Conservation (phyloP, 139 green algal species). For the Picochlorum sp. region DNA sequence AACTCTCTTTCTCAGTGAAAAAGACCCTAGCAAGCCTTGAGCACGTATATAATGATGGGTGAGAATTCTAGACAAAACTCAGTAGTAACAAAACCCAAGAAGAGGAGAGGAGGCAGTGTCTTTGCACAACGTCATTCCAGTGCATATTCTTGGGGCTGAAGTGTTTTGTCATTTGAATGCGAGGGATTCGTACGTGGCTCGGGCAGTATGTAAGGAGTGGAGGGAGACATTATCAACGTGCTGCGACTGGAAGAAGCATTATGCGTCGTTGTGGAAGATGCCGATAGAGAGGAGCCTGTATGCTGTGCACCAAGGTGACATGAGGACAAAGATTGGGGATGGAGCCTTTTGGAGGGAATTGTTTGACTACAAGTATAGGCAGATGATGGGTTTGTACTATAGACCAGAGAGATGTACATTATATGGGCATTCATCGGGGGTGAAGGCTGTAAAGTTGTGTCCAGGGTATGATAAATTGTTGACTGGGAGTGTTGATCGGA, state of each 20-base stretch:
- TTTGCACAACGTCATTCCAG: no score
- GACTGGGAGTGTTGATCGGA: slow-evolving; percentile 6
- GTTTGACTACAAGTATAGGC: not conserved
- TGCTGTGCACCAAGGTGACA: not conserved
- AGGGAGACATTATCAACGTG: slow-evolving; percentile 26
- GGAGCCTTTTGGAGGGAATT: not conserved
- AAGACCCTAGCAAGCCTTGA: no score
- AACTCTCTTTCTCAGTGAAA: no score
- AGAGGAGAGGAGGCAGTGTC: no score
- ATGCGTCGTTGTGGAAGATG: slow-evolving; percentile 4
- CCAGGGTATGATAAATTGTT: not conserved
- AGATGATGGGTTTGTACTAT: not conserved
- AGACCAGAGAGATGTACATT: not conserved
- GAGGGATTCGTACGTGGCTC: slow-evolving; percentile 23
- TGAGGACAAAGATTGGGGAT: not conserved
- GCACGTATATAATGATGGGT: no score
- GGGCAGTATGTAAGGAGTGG: slow-evolving; percentile 28
- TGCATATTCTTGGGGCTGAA: slow-evolving; percentile 25
- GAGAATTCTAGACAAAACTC: no score
- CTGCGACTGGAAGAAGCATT: slow-evolving; percentile 7
- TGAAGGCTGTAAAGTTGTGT: slow-evolving; percentile 8
- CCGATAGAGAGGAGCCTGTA: slow-evolving; percentile 1
- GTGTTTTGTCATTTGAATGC: slow-evolving; percentile 1
- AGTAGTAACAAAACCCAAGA: no score
- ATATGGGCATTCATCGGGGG: slow-evolving; percentile 8